Evolutionary conservation across 1,139 yeast genomes (phyloP).

Genomic region (Geotrichum australiense): DNA sequence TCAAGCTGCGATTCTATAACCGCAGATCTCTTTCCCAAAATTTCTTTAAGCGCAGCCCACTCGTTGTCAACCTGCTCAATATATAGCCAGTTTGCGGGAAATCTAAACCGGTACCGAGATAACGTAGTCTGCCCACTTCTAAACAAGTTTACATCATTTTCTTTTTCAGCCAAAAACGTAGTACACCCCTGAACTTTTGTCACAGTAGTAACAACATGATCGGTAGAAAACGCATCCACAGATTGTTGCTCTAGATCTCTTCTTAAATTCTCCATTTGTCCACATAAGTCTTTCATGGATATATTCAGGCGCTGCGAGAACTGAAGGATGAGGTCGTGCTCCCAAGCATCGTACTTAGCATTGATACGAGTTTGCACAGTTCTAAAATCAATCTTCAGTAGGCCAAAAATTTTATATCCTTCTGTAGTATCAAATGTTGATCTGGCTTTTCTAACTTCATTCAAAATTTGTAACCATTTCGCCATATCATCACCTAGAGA

Average conservation of each 20-base stretch:
- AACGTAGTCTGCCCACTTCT: slow-evolving; percentile 43
- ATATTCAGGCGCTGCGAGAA: slow-evolving; percentile 40
- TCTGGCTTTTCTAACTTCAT: slow-evolving; percentile 43
- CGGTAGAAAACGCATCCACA: slow-evolving; percentile 36
- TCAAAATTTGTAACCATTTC: slow-evolving; percentile 45
- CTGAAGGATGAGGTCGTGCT: slow-evolving; percentile 40
- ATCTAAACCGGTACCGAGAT: slow-evolving; percentile 41
- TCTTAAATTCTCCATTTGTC: slow-evolving; percentile 30
- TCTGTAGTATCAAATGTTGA: slow-evolving; percentile 48
- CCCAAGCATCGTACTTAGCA: slow-evolving; percentile 54
- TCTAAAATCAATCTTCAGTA: slow-evolving; percentile 40
- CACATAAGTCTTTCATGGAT: slow-evolving; percentile 30
- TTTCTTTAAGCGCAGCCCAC: slow-evolving; percentile 40
- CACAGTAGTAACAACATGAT: slow-evolving; percentile 35
- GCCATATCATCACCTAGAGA: slow-evolving; percentile 36
- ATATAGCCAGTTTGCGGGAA: slow-evolving; percentile 52
- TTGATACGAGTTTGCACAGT: slow-evolving; percentile 51
- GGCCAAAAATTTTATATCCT: slow-evolving; percentile 38
- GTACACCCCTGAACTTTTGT: slow-evolving; percentile 33
- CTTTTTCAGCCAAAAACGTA: slow-evolving; percentile 32
- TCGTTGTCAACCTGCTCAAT: slow-evolving; percentile 58
- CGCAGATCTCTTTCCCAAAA: slow-evolving; percentile 37
- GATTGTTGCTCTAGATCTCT: slow-evolving; percentile 33
- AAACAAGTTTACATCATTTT: slow-evolving; percentile 27
- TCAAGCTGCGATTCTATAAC: slow-evolving; percentile 43